Base-by-base conservation (phyloP, 139 green algal species). In the Coelastrella sp. region DNA sequence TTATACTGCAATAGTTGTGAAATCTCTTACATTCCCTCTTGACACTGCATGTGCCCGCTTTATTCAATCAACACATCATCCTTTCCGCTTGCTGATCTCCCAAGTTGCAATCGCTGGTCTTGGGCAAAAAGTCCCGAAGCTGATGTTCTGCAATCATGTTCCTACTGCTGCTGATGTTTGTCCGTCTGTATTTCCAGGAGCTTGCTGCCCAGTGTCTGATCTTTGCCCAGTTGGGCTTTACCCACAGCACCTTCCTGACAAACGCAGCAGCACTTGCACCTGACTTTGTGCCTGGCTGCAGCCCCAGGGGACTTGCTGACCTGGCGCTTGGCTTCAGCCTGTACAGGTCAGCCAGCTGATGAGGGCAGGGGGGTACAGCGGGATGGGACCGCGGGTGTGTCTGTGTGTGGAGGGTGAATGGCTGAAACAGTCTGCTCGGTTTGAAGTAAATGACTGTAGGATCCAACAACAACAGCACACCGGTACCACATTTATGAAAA, bases 241-340 rank as follows among this genome's bases (percentile, higher is more conserved):
- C 35, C 4, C 70, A 89, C 85, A 82, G 65, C 85, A 89, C 70
- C 20, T 82, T 89, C 49, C 35, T 73, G 8, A 58, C 72, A 7
- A 74, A 70, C 8, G 72, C 85, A 73, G 85, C 85, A 3, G 56
- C 57, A 6, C 17, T 58, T 6, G 56, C 68, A 76, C 35, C 20
- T 14, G 57, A n/a, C 24, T 82, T 59, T 63, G 56, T 82, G 72
- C 56, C 59, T 1, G 8, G 14, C n/a, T 82, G 68, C 25, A 27
- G 57, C 65, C 70, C 85, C 20, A 58, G 60, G 58, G 72, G 22
- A 56, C 72, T 89, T 20, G 85, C 85, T 68, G 85, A 89, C 20
- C 72, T 89, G 70, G 85, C 85, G 4, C 9, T 89, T 7, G 85
- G 56, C 8, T 82, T 89, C 12, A 83, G 70, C 70, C 6, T 25